Base-by-base conservation (phyloP, 331 rosid genomes). In the Spiraea crenata region DNA sequence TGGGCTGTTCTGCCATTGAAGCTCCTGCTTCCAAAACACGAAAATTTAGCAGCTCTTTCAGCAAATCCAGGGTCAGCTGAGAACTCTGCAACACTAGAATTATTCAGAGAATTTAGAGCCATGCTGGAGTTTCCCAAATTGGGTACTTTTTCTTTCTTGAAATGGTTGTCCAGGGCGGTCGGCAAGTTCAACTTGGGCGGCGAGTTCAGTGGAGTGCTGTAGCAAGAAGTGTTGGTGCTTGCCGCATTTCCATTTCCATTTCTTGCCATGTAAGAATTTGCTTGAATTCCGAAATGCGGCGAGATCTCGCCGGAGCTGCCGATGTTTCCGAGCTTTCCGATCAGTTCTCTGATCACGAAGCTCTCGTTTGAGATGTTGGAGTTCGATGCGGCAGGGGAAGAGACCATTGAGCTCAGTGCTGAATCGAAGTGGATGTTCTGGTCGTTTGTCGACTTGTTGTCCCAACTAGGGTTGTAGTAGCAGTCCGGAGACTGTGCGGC, bases 21-120 rank as follows among this genome's bases (percentile, higher is more conserved):
- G 77, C 95, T 95, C 74, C 86, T 80, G 73, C 96, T 95, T 0
- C 99, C 97, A 66, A 95, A 95, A 79, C 95, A 90, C 13, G 99
- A 91, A 67, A 95, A 85, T 77, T 86, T 89, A 4, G 97, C 97
- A 35, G 99, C 99, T 34, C 99, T 82, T 72, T 84, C 97, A 5
- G 86, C 99, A 67, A 95, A 95, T 20, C 97, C 99, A 46, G 96
- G 99, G 76, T 95, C 97, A 40, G 89, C 68, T 0, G 95, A 84
- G 77, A 93, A 90, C 42, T 84, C 89, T 0, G 86, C 83, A 17
- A 92, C 88, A 52, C 57, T 85, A 31, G 96, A 90, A 25, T 25
- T 25, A 25, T 25, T 25, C 31, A 25, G 31, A 25, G 31, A 25
- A 82, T 82, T 90, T 85, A 88, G 57, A 41, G 81, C 74, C 83